Conservation (phyloP, 2,329 filamentous ascomycete genomes). For the Didymella keratinophila region DNA sequence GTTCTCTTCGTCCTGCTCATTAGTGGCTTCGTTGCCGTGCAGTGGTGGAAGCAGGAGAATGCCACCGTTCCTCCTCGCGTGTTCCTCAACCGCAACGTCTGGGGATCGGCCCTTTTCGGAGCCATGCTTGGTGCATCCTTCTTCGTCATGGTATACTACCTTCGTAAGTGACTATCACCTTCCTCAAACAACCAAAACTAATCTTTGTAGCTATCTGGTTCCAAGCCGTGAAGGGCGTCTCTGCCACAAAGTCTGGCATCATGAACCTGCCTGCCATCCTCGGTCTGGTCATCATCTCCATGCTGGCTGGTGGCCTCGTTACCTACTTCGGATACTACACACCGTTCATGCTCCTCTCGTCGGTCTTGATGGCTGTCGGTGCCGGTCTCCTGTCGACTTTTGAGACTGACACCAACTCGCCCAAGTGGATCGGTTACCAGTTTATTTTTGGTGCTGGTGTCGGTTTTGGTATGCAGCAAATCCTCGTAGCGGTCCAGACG, state of each 20-base stretch:
- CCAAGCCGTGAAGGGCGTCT: slow-evolving; percentile 58
- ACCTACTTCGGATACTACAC: slow-evolving; percentile 59
- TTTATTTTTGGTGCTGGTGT: slow-evolving; percentile 54
- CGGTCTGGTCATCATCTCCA: slow-evolving; percentile 54
- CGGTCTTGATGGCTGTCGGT: slow-evolving; percentile 56
- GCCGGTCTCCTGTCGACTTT: slow-evolving; percentile 57
- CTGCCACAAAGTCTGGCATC: slow-evolving; percentile 57
- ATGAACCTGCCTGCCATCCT: slow-evolving; percentile 59
- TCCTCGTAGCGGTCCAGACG: slow-evolving; percentile 57
- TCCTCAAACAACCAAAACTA: slow-evolving; percentile 9
- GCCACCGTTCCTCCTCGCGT: slow-evolving; percentile 58
- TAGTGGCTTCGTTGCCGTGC: slow-evolving; percentile 52
- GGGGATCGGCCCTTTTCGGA: slow-evolving; percentile 52
- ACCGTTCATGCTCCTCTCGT: slow-evolving; percentile 56
- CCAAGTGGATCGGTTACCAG: slow-evolving; percentile 53
- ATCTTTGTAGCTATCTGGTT: slow-evolving; percentile 54
- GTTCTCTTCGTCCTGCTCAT: slow-evolving; percentile 56
- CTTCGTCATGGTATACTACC: slow-evolving; percentile 56
- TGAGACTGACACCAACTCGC: slow-evolving; percentile 46
- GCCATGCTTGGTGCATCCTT: slow-evolving; percentile 55
- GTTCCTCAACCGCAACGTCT: slow-evolving; percentile 56
- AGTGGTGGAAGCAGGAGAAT: slow-evolving; percentile 54
- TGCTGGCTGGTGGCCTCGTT: slow-evolving; percentile 51
- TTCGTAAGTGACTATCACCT: slow-evolving; percentile 34
- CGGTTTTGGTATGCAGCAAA: slow-evolving; percentile 59